Percentiles rank a stretch among this genome's conserved stretches.
Conservation (phyloP, 2,329 filamentous ascomycete species). For the Talaromyces amestolkiae region DNA sequence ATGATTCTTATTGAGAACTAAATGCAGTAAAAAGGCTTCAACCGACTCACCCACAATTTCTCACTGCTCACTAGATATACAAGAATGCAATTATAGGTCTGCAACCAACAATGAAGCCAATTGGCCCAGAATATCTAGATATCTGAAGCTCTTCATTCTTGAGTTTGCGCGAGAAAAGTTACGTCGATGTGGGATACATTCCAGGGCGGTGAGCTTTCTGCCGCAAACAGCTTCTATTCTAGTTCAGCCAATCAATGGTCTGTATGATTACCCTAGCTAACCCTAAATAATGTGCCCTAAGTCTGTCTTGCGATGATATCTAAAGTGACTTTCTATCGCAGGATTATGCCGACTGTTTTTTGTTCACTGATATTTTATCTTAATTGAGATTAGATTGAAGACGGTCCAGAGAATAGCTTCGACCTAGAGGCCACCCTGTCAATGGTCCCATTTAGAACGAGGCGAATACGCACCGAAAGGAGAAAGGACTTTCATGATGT, state of each 20-base stretch:
- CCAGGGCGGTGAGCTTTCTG: slow-evolving; percentile 13
- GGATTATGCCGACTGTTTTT: too few species aligned
- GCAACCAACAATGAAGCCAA: not conserved
- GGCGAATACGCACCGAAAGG: not conserved
- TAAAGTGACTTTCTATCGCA: not conserved
- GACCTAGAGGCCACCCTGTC: not conserved
- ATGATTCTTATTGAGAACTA: not conserved
- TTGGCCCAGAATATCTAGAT: not conserved
- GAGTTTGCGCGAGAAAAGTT: not conserved
- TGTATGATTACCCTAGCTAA: not conserved
- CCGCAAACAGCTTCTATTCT: not conserved
- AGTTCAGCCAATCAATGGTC: slow-evolving; percentile 10
- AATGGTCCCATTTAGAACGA: not conserved
- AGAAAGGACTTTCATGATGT: not conserved
- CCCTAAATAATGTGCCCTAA: not conserved
- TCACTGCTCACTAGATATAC: not conserved
- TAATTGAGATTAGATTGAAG: not conserved
- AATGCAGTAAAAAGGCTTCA: not conserved
- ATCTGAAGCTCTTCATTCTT: not conserved
- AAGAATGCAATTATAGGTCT: not conserved
- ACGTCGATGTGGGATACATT: not conserved
- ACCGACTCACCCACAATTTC: not conserved
- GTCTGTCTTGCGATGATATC: not conserved
- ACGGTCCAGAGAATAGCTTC: not conserved
- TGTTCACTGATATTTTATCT: too few species aligned